Conservation (phyloP, 768 basidiomycete genomes). For the Podaxis sp. region DNA sequence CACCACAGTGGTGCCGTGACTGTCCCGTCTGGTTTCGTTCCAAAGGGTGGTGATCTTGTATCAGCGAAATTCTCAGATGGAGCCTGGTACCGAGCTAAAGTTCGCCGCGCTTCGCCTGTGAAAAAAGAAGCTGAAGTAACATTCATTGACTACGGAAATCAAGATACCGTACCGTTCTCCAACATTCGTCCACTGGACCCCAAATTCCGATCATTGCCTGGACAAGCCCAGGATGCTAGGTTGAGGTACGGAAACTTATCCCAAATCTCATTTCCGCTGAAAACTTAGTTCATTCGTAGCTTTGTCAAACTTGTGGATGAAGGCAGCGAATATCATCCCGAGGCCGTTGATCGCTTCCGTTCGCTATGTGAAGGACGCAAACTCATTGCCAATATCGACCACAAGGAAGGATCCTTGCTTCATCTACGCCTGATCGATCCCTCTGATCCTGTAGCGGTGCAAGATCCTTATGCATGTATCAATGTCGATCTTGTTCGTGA, state of each 20-base stretch:
- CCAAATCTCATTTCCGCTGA: not conserved
- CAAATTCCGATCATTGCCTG: slow-evolving; percentile 86
- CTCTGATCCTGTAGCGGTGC: slow-evolving; percentile 60
- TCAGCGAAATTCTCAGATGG: slow-evolving; percentile 95
- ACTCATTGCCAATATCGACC: slow-evolving; percentile 94
- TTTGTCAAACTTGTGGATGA: slow-evolving; percentile 82
- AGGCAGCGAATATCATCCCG: slow-evolving; percentile 84
- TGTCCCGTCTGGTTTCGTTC: slow-evolving; percentile 68
- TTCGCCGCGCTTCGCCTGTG: slow-evolving; percentile 79
- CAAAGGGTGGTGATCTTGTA: slow-evolving; percentile 85
- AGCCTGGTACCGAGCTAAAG: slow-evolving; percentile 94
- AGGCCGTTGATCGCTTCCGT: slow-evolving; percentile 86
- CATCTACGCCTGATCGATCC: slow-evolving; percentile 96
- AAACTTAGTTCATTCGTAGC: slow-evolving; percentile 37
- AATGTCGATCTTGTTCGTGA: slow-evolving; percentile 90
- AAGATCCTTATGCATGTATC: slow-evolving; percentile 75
- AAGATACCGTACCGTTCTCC: slow-evolving; percentile 82
- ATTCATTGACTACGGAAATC: slow-evolving; percentile 96
- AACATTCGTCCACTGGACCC: slow-evolving; percentile 86
- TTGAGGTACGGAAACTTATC: slow-evolving; percentile 55
- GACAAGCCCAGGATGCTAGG: slow-evolving; percentile 94
- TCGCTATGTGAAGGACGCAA: slow-evolving; percentile 88
- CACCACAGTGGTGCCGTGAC: slow-evolving; percentile 71
- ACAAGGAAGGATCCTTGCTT: slow-evolving; percentile 71
- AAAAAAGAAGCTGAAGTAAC: slow-evolving; percentile 95